Base-by-base conservation (phyloP, 352 stramenopile genomes). In the Globisporangium solare region DNA sequence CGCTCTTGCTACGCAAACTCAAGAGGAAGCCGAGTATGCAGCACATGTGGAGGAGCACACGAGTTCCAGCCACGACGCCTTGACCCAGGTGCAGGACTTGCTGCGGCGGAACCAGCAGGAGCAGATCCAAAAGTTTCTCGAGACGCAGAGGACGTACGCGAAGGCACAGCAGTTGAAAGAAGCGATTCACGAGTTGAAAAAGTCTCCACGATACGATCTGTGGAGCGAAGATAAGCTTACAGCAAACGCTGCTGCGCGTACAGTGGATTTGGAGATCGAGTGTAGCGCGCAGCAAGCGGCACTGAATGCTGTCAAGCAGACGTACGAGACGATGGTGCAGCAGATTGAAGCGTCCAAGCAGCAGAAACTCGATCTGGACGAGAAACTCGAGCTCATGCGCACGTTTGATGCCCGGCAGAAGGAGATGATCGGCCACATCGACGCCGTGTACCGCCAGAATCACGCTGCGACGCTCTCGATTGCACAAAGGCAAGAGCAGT, bases 371-470 rank as follows among this genome's bases (percentile, higher is more conserved):
- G 59, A 74, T 4, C 61, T 82, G 5, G 65, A 77, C 4, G 24
- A 71, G n/a, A 73, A 79, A 39, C 51, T 82, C 5, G 67, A 70
- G 31, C 59, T 76, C 31, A 70, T 82, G 57, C 67, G 65, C 42
- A 70, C 40, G 20, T 82, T 82, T 43, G 67, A 76, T 5, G 64
- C 68, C 13, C 70, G 73, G 1, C 73, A 82, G 54, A 49, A 64
- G 15, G 56, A 70, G 24, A 69, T 82, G 20, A 58, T 82, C 4
- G 39, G 46, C 21, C 63, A 74, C 4, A 74, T 79, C 31, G 54
- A 68, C 22, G 39, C 49, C 17, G 66, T 74, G 35, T 65, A 60
- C 31, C 21, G 51, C 2, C 61, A 73, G 20, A 79, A 79, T 47
- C 51, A 74, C 49, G 54, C 54, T 8, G 47, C 71, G 2, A 43